phyloP scores from a whole-genome alignment of 176 grass and related monocot species.

The Tillandsia leiboldiana region DNA sequence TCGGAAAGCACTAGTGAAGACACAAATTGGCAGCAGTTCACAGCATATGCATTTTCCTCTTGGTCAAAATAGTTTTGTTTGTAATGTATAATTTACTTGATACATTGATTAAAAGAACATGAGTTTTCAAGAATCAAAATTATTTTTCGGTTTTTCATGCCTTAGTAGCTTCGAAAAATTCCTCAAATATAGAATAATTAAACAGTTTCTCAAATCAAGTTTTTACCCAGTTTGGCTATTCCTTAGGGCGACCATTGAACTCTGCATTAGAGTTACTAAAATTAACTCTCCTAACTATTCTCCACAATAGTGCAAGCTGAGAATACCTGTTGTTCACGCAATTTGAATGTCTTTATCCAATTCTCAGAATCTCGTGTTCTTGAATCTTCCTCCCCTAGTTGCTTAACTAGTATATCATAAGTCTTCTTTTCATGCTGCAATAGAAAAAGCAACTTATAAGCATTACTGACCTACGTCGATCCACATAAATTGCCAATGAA shows the following conservation, averaged over 20 bases:
- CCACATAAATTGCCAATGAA: background rate
- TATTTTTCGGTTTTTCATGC: background rate
- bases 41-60: background rate
- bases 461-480: background rate
- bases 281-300: background rate
- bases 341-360: slow-evolving; percentile 83
- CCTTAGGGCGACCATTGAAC: too few relatives aligned
- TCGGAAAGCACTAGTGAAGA: background rate
- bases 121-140: background rate
- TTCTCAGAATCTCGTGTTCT: slow-evolving; percentile 84
- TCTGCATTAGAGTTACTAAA: background rate
- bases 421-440: slow-evolving; percentile 89
- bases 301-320: background rate
- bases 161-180: background rate
- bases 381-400: slow-evolving; percentile 76
- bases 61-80: background rate
- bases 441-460: slow-evolving; percentile 11
- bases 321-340: slow-evolving; percentile 73
- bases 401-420: slow-evolving; percentile 76
- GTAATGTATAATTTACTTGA: background rate
- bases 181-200: background rate
- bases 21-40: background rate
- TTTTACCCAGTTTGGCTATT: too few relatives aligned
- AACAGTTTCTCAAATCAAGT: too few relatives aligned
- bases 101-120: background rate